Percentiles rank a stretch among this genome's conserved stretches.
These are phyloP conservation scores for Colletotrichum liriopes DNA, from an alignment of 2,329 filamentous ascomycete species.

Conservation along the genomic window DNA sequence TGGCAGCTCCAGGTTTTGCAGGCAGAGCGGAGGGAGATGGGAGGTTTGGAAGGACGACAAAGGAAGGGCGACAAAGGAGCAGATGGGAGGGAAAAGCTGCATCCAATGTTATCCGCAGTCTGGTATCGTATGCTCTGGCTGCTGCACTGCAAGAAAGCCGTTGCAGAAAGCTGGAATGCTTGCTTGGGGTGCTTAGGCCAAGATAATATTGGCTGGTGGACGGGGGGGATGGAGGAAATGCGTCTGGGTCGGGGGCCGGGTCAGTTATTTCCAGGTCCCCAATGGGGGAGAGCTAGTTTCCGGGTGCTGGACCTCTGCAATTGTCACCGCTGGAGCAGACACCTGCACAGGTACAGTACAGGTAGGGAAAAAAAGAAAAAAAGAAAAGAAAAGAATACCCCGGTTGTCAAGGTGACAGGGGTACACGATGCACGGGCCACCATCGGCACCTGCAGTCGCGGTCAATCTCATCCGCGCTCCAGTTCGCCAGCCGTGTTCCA, in stretches of 20 bases:
- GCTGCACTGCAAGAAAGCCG: constrained; percentile 1
- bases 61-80: constrained; percentile 9
- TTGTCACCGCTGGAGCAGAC: not conserved
- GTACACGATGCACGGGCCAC: constrained; percentile 18
- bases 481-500: not conserved
- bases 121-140: not conserved
- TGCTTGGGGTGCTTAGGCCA: constrained; percentile 5
- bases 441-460: constrained; percentile 19
- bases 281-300: not conserved
- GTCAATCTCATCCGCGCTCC: constrained; percentile 4
- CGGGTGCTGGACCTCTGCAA: not conserved
- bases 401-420: constrained; percentile 36
- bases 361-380: not conserved
- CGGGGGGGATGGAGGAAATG: constrained; percentile 14
- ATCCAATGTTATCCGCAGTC: not conserved
- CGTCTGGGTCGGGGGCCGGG: constrained; percentile 9
- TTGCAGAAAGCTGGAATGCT: constrained; percentile 10
- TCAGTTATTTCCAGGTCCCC: constrained; percentile 30
- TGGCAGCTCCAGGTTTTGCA: constrained; percentile 1
- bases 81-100: not conserved
- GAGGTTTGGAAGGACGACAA: constrained; percentile 7
- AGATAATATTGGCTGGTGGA: constrained; percentile 11
- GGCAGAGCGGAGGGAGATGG: not conserved
- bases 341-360: not conserved
- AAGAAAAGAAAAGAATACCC: not conserved